Evolutionary conservation across 2,329 filamentous ascomycete species (phyloP).

Genomic region (Uncinocarpus reesii): DNA sequence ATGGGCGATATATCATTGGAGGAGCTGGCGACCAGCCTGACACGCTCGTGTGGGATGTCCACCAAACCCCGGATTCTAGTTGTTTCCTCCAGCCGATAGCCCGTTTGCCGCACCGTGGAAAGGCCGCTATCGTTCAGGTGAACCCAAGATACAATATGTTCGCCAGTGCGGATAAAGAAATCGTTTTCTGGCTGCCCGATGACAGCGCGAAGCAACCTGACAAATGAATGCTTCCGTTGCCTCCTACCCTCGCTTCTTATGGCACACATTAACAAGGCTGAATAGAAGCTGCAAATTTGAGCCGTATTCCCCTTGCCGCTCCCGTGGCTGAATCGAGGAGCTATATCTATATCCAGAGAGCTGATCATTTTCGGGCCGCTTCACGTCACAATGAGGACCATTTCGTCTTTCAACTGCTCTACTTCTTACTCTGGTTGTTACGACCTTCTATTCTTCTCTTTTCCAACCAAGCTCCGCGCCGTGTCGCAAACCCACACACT

Average conservation of each 20-base stretch:
- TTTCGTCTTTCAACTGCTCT: too few species aligned
- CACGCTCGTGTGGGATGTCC: conserved; percentile 76
- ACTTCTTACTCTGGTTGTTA: conserved; percentile 11
- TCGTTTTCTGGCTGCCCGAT: conserved; percentile 69
- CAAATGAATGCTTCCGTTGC: conserved; percentile 20
- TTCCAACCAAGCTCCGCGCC: conserved; percentile 56
- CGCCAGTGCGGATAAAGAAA: conserved; percentile 76
- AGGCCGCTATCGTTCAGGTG: conserved; percentile 35
- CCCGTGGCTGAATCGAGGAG: too few species aligned
- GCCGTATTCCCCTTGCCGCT: too few species aligned
- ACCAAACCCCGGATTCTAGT: conserved; percentile 47
- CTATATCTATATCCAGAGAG: too few species aligned
- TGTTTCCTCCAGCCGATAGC: conserved; percentile 37
- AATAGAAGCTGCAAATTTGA: too few species aligned
- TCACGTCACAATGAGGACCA: not conserved
- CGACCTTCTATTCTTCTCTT: conserved; percentile 44
- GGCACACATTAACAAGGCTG: not conserved
- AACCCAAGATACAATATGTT: conserved; percentile 90
- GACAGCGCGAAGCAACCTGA: conserved; percentile 33
- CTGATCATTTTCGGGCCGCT: too few species aligned
- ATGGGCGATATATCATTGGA: conserved; percentile 79
- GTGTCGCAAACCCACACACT: conserved; percentile 56
- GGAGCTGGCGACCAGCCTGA: conserved; percentile 60
- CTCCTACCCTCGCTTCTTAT: not conserved
- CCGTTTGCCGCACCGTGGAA: conserved; percentile 40